Conservation (phyloP, 2,329 filamentous ascomycete genomes). For the Ophiostoma triangulosporum region DNA sequence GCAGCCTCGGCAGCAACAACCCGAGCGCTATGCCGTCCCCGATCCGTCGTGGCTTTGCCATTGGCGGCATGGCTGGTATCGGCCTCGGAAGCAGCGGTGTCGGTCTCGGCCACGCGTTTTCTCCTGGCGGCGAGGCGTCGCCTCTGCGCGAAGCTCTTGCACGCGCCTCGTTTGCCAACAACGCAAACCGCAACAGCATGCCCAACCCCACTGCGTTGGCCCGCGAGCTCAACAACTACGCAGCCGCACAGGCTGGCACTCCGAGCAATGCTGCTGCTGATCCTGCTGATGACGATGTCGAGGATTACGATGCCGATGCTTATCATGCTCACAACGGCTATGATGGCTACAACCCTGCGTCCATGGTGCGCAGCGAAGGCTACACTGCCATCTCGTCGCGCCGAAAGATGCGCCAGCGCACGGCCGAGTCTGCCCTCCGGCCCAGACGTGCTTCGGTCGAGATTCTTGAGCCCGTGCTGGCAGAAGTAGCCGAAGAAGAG, state of each 20-base stretch:
- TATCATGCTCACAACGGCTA: neutral
- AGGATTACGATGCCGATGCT: neutral
- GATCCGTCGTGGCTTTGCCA: slow-evolving; percentile 8
- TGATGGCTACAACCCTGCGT: neutral
- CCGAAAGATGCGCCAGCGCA: neutral
- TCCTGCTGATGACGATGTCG: neutral
- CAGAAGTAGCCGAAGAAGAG: neutral
- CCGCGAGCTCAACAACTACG: slow-evolving; percentile 6
- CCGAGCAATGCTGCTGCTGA: neutral
- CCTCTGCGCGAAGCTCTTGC: slow-evolving; percentile 14
- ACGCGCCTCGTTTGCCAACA: slow-evolving; percentile 9
- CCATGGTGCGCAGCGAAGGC: slow-evolving; percentile 5
- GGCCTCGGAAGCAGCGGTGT: neutral
- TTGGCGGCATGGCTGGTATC: slow-evolving; percentile 1
- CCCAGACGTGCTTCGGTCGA: neutral
- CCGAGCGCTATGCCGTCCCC: slow-evolving; percentile 1
- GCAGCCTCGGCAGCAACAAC: neutral
- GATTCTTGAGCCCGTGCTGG: neutral
- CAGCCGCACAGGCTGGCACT: neutral
- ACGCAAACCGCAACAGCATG: slow-evolving; percentile 11
- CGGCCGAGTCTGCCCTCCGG: neutral
- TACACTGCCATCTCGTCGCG: neutral
- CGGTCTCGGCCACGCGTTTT: neutral
- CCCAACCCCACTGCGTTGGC: slow-evolving; percentile 10
- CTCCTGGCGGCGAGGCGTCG: slow-evolving; percentile 16